phyloP scores from a whole-genome alignment of 2,329 filamentous ascomycete genomes.

The Aciculosporium take region DNA sequence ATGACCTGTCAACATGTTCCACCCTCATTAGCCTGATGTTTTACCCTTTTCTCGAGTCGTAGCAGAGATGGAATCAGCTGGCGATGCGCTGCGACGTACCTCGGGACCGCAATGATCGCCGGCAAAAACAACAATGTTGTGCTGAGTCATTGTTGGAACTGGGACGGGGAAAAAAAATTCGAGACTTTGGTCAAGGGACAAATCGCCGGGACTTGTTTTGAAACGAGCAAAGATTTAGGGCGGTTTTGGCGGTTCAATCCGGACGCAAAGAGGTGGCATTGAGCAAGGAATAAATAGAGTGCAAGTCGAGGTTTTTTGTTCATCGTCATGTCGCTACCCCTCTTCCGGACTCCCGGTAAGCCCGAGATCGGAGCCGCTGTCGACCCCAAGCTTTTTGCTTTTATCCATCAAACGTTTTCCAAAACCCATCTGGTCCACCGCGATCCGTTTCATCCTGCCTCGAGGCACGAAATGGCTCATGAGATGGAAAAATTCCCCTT shows the following conservation, averaged over 20 bases:
- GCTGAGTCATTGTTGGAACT: conserved; percentile 41
- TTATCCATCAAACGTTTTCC: too few relatives aligned
- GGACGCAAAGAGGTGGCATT: neutral
- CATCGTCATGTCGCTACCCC: conserved; percentile 2
- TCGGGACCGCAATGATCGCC: conserved; percentile 78
- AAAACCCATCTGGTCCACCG: too few relatives aligned
- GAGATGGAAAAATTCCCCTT: neutral
- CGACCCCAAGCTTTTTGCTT: neutral
- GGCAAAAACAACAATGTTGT: conserved; percentile 64
- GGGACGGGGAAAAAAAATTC: neutral
- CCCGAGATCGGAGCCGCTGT: conserved; percentile 6
- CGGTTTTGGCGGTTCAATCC: too few relatives aligned
- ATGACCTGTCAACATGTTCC: conserved; percentile 42
- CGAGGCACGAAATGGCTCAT: neutral
- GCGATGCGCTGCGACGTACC: conserved; percentile 33
- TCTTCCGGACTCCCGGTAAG: too few relatives aligned
- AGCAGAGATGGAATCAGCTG: conserved; percentile 8
- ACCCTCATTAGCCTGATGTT: conserved; percentile 9
- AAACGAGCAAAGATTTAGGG: too few relatives aligned
- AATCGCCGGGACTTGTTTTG: too few relatives aligned
- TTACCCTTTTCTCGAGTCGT: conserved; percentile 8
- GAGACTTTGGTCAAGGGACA: too few relatives aligned
- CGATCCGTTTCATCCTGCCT: neutral
- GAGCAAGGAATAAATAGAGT: neutral
- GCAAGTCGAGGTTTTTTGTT: too few relatives aligned